Base-by-base conservation (phyloP, 805 yeast species). In the Monosporozyma siamensis region DNA sequence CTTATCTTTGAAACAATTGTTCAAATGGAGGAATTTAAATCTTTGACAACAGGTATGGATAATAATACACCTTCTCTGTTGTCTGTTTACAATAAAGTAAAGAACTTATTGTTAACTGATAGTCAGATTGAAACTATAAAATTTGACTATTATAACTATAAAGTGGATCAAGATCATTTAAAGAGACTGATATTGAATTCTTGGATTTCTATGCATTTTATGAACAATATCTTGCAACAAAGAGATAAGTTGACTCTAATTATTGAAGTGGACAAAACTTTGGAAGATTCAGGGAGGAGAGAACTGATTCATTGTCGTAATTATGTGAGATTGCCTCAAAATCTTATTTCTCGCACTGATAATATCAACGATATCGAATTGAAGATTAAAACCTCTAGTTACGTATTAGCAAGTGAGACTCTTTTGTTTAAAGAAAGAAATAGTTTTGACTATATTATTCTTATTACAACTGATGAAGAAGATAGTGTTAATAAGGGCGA, bases 141-240 rank as follows among this genome's bases (percentile, higher is more conserved):
- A 29, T 29, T 29, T 29, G 32, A 29, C 8, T 29, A 29, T 14
- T 29, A 29, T 29, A 29, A 29, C 12, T 29, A 29, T 29, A 29
- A 29, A 4, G 10, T 29, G 4, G 10, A 7, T 3, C 14, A 4
- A 8, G 12, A 29, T 12, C 17, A 29, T 29, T 15, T 29, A 46
- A 46, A 7, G 50, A 50, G 8, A 39, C 20, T 10, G n/a, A n/a
- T 32, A 15, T 6, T n/a, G 6, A 15, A 38, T 11, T 38, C 40
- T n/a, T 38, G 35, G 34, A 25, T 38, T 10, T 17, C 40, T 4
- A 21, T 25, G 40, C 21, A 25, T 27, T 4, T 26, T 8, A 17
- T 38, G 1, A 38, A 30, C 10, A 24, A 26, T 21, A 26, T 38
- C 9, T n/a, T 38, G 22, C 15, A 26, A 21, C 20, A 38, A 15